Percentiles rank a stretch among this genome's conserved stretches.
These are phyloP conservation scores for Pezicula neosporulosa DNA, from an alignment of 2,329 filamentous ascomycete species.

Conservation along the genomic window DNA sequence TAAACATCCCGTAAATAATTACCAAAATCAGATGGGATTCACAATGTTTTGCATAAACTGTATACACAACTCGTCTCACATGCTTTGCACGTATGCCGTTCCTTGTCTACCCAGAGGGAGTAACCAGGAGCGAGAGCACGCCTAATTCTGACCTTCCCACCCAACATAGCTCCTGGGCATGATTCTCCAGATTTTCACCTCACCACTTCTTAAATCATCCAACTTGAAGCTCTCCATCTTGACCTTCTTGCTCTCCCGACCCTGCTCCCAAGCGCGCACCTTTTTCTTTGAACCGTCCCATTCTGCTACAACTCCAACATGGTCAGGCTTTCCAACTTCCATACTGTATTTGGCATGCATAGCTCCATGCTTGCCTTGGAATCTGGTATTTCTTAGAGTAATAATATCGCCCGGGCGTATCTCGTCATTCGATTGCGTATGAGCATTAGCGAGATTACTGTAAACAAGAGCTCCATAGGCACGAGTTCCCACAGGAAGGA, in stretches of 20 bases:
- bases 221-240: slow-evolving; percentile 93
- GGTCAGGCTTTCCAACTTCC: slow-evolving; percentile 82
- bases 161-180: slow-evolving; percentile 91
- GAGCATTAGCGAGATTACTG: slow-evolving; percentile 90
- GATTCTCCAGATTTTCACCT: slow-evolving; percentile 96
- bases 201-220: slow-evolving; percentile 85
- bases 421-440: slow-evolving; percentile 84
- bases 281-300: slow-evolving; percentile 99
- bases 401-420: slow-evolving; percentile 92
- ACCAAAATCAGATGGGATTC: neutral
- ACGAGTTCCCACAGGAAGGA: slow-evolving; percentile 81
- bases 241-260: slow-evolving; percentile 87
- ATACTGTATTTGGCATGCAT: slow-evolving; percentile 92
- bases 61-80: neutral
- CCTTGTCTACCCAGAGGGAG: neutral
- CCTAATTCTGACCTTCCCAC: slow-evolving; percentile 66
- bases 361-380: slow-evolving; percentile 91
- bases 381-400: slow-evolving; percentile 86
- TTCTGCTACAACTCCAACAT: slow-evolving; percentile 88
- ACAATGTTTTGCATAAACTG: slow-evolving; percentile 16
- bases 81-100: neutral
- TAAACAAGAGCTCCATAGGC: slow-evolving; percentile 92
- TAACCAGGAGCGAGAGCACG: neutral
- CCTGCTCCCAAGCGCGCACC: slow-evolving; percentile 92
- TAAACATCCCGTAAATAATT: neutral